phyloP scores from a whole-genome alignment of 2,329 filamentous ascomycete species.

The Aspergillus eucalypticola region DNA sequence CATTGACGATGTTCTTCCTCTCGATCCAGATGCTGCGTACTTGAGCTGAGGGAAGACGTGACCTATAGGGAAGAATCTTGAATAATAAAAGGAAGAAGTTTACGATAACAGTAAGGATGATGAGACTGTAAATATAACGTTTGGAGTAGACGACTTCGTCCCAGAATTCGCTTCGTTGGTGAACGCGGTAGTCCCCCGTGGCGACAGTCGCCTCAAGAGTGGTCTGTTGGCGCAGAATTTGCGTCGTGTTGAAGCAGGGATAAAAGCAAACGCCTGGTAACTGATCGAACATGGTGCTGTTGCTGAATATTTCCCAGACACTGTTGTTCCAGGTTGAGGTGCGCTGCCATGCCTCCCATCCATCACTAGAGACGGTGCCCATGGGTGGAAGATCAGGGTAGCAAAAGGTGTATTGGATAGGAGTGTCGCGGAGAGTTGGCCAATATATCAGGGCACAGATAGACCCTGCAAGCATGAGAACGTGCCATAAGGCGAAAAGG shows the following conservation, averaged over 20 bases:
- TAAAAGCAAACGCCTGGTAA: constrained; percentile 34
- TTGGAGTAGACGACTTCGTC: constrained; percentile 23
- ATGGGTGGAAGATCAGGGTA: constrained; percentile 28
- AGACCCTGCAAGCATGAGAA: constrained; percentile 33
- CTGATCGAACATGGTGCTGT: constrained; percentile 20
- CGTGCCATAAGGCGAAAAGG: constrained; percentile 33
- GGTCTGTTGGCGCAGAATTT: constrained; percentile 27
- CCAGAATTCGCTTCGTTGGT: constrained; percentile 18
- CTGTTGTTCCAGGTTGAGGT: constrained; percentile 32
- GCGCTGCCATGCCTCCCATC: constrained; percentile 28
- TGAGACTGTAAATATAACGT: constrained; percentile 32
- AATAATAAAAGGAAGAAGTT: constrained; percentile 27
- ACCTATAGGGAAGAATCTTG: constrained; percentile 25
- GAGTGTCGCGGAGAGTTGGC: constrained; percentile 15
- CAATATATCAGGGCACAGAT: constrained; percentile 32
- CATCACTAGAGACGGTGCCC: constrained; percentile 25
- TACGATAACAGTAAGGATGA: constrained; percentile 27
- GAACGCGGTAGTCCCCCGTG: constrained; percentile 5
- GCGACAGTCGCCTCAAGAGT: constrained; percentile 21
- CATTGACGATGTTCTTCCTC: constrained; percentile 21
- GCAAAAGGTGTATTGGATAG: constrained; percentile 35
- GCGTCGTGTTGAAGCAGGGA: constrained; percentile 34
- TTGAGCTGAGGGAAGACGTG: constrained; percentile 28
- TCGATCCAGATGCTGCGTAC: constrained; percentile 27
- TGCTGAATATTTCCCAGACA: constrained; percentile 31